Evolutionary conservation across 805 yeast genomes (phyloP).

Genomic region (Gaillardinia entomophila): DNA sequence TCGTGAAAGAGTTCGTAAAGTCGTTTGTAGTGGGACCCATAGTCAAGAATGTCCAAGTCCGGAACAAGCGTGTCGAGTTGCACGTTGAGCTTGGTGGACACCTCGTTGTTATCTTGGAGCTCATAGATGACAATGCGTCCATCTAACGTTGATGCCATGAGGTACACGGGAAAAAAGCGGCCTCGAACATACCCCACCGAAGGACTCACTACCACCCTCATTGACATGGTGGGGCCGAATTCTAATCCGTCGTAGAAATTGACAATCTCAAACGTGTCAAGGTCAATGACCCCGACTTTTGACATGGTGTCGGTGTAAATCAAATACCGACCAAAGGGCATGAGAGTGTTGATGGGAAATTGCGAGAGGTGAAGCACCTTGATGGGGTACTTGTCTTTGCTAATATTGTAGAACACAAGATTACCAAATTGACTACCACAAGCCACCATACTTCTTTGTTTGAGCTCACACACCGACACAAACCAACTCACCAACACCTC

Average conservation of each 20-base stretch:
- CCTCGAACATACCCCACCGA: too few species aligned
- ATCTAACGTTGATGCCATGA: slow-evolving; percentile 16
- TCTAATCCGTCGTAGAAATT: slow-evolving; percentile 15
- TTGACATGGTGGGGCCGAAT: slow-evolving; percentile 15
- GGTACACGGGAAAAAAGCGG: slow-evolving; percentile 18
- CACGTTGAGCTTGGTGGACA: slow-evolving; percentile 10
- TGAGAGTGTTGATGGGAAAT: slow-evolving; percentile 17
- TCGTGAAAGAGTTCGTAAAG: slow-evolving; percentile 1
- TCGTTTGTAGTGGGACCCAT: slow-evolving; percentile 1
- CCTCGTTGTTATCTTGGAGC: slow-evolving; percentile 12
- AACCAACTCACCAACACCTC: slow-evolving; percentile 16
- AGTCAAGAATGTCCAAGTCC: slow-evolving; percentile 1
- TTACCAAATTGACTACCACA: slow-evolving; percentile 30
- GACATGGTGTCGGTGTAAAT: slow-evolving; percentile 25
- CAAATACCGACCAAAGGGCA: slow-evolving; percentile 11
- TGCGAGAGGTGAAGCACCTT: slow-evolving; percentile 14
- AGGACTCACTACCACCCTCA: slow-evolving; percentile 9
- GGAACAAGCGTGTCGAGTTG: slow-evolving; percentile 10
- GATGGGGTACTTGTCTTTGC: slow-evolving; percentile 9
- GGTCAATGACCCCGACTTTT: slow-evolving; percentile 21
- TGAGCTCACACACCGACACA: slow-evolving; percentile 13
- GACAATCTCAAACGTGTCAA: slow-evolving; percentile 8
- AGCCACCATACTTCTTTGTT: slow-evolving; percentile 7
- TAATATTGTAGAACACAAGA: slow-evolving; percentile 13
- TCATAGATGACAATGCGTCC: slow-evolving; percentile 16